These are phyloP conservation scores for Puccinia polysora DNA, from an alignment of 1,284 basidiomycete genomes.

Conservation along the genomic window DNA sequence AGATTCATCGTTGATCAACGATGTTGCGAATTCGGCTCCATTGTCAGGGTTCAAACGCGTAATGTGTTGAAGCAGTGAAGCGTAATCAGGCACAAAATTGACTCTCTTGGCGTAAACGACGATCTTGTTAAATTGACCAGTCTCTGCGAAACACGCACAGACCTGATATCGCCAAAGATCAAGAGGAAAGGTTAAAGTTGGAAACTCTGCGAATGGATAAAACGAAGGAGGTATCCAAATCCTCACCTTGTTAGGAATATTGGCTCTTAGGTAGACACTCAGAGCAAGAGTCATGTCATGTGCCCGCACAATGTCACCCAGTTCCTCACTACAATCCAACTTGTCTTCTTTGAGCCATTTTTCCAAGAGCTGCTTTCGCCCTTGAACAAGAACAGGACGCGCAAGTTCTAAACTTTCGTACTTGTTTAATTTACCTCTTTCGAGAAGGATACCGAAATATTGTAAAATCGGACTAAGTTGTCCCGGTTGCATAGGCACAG, in stretches of 20 bases:
- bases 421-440: constrained; percentile 97
- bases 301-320: constrained; percentile 91
- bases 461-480: constrained; percentile 94
- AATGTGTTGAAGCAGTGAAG: constrained; percentile 89
- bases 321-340: constrained; percentile 97
- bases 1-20: constrained; percentile 85
- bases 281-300: constrained; percentile 98
- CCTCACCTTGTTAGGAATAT: constrained; percentile 91
- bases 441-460: constrained; percentile 95
- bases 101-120: constrained; percentile 97
- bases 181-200: neutral
- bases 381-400: constrained; percentile 90
- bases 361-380: constrained; percentile 93
- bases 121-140: constrained; percentile 98
- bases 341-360: constrained; percentile 99
- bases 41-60: constrained; percentile 97
- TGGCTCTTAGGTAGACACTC: constrained; percentile 95
- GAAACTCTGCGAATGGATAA: neutral
- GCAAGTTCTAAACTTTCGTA: constrained; percentile 94
- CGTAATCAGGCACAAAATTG: constrained; percentile 88
- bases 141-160: constrained; percentile 92
- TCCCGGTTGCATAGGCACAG: constrained; percentile 81
- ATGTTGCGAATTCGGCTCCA: constrained; percentile 94
- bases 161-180: constrained; percentile 57
- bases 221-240: neutral